These are phyloP conservation scores for Zychaea mexicana DNA, from an alignment of 371 early-diverging fungal genomes.

Conservation along the genomic window DNA sequence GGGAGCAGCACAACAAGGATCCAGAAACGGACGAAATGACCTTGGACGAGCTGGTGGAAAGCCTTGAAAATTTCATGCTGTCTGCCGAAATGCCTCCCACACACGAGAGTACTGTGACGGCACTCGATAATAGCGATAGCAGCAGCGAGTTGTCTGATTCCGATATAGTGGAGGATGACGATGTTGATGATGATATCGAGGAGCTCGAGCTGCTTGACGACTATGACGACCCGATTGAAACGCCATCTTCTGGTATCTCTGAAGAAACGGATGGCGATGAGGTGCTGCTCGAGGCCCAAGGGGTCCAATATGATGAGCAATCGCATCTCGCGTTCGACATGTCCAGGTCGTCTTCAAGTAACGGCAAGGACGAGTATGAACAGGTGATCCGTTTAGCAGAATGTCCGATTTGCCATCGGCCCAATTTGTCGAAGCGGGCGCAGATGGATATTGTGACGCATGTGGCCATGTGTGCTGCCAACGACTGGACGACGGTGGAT, in stretches of 20 bases:
- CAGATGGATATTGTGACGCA: slow-evolving; percentile 83
- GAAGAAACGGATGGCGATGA: slow-evolving; percentile 19
- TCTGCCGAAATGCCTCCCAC: slow-evolving; percentile 7
- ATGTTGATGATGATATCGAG: slow-evolving; percentile 7
- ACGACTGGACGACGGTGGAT: slow-evolving; percentile 65
- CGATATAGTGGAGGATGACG: slow-evolving; percentile 6
- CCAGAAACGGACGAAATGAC: slow-evolving; percentile 62
- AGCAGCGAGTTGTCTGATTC: background rate
- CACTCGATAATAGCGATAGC: background rate
- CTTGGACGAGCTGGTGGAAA: slow-evolving; percentile 65
- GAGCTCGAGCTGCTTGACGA: background rate
- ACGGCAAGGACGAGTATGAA: slow-evolving; percentile 41
- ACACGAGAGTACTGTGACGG: background rate
- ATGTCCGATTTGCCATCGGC: slow-evolving; percentile 77
- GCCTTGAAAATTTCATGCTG: slow-evolving; percentile 59
- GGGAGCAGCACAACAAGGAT: slow-evolving; percentile 58
- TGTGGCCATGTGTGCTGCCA: slow-evolving; percentile 72
- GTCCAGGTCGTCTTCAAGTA: background rate
- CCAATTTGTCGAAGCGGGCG: slow-evolving; percentile 54
- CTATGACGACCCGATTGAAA: slow-evolving; percentile 1
- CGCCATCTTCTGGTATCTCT: slow-evolving; percentile 10
- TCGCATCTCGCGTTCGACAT: background rate
- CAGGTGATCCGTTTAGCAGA: slow-evolving; percentile 64
- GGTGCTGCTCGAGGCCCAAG: slow-evolving; percentile 19
- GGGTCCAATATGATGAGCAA: slow-evolving; percentile 17